Percentiles rank a stretch among this genome's conserved stretches.
phyloP scores from a whole-genome alignment of 768 basidiomycete species.

The Dioszegia hungarica region DNA sequence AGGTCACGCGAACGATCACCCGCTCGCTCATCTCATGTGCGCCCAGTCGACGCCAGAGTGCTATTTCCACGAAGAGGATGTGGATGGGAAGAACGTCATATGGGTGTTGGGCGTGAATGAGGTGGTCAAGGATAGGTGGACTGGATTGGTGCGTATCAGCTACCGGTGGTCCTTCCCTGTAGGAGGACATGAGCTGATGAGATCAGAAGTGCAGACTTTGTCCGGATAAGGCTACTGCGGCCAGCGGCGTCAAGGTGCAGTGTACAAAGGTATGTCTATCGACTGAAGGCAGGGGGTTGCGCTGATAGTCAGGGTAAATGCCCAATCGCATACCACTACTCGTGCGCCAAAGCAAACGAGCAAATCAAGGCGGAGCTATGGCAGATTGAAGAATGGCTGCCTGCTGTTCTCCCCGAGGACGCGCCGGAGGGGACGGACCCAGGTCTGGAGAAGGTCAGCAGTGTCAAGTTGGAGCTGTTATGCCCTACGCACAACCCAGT shows the following conservation, averaged over 20 bases:
- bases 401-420: slow-evolving; percentile 11
- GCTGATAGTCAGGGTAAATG: slow-evolving; percentile 63
- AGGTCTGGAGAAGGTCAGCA: slow-evolving; percentile 55
- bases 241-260: slow-evolving; percentile 57
- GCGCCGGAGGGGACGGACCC: slow-evolving; percentile 8
- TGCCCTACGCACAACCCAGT: slow-evolving; percentile 91
- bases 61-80: slow-evolving; percentile 64
- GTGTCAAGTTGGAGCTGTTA: slow-evolving; percentile 67
- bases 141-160: slow-evolving; percentile 62
- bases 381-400: slow-evolving; percentile 36
- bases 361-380: slow-evolving; percentile 27
- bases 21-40: slow-evolving; percentile 69
- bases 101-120: slow-evolving; percentile 75
- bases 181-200: neutral
- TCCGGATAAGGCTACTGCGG: slow-evolving; percentile 55
- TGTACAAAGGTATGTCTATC: slow-evolving; percentile 62
- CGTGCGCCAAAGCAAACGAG: slow-evolving; percentile 67
- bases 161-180: neutral
- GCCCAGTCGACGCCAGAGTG: slow-evolving; percentile 82
- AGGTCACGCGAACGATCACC: slow-evolving; percentile 61
- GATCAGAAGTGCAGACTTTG: slow-evolving; percentile 87
- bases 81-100: slow-evolving; percentile 25
- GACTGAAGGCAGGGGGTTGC: neutral
- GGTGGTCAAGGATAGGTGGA: slow-evolving; percentile 86
- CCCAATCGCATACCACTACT: slow-evolving; percentile 85